Base-by-base conservation (phyloP, 345 rosid genomes). In the Melaleuca quinquenervia region DNA sequence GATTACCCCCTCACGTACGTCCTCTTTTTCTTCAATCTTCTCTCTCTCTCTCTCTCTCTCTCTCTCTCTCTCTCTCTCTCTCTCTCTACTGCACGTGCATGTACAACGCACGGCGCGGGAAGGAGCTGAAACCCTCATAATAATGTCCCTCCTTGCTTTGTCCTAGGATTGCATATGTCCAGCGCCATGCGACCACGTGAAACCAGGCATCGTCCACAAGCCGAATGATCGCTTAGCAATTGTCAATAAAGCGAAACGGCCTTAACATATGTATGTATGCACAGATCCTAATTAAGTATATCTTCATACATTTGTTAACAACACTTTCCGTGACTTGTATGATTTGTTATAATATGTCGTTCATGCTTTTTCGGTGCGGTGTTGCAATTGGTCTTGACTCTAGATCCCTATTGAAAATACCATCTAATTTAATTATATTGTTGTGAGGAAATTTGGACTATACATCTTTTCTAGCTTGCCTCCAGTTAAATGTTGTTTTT, bases 121-220 rank as follows among this genome's bases (percentile, higher is more conserved):
- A 70, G 36, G 26, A 70, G 7, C 1, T 2, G 41, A 2, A 2
- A 36, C 24, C 80, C 48, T 70, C 18, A 24, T 32, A 36, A 70
- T 36, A 36, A 70, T 70, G 80, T 70, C 80, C 12, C 80, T 70
- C 80, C n/a, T 36, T 6, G 24, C 22, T 70, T 36, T 36, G 80
- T 70, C 80, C 26, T 5, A 18, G 80, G 80, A 70, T 70, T 70
- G 20, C 80, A 70, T 70, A 14, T 20, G 20, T 18, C 24, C 26
- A 5, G 20, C 80, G 80, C 8, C 48, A 18, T 48, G 91, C 85
- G 41, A 84, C 90, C 88, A 9, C 16, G 36, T 11, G 80, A 70
- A 20, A 70, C 48, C 78, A 20, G 26, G 48, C 80, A 36, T 70
- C 3, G 80, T 44, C 9, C 11, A 36, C 80, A 18, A 70, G 80